Evolutionary conservation across 2,329 filamentous ascomycete genomes (phyloP).

Genomic region (Juglanconis oblonga): DNA sequence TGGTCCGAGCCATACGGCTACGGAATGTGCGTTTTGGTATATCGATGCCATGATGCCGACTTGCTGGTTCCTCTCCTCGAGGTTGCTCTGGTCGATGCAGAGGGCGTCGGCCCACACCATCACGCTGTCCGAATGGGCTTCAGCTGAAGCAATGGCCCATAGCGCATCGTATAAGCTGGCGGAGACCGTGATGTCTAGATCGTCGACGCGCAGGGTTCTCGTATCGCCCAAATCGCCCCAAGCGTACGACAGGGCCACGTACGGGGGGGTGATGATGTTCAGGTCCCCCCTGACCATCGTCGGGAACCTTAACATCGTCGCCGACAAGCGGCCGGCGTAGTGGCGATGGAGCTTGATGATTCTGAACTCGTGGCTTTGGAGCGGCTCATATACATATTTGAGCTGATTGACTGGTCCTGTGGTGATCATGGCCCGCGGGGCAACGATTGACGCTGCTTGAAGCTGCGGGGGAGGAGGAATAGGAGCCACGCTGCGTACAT

Average conservation of each 20-base stretch:
- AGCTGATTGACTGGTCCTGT: too few relatives aligned
- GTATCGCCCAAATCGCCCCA: not conserved
- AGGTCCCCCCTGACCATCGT: not conserved
- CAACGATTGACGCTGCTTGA: too few relatives aligned
- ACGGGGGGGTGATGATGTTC: not conserved
- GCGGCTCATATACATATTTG: too few relatives aligned
- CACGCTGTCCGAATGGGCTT: not conserved
- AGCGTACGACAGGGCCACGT: conserved; percentile 6
- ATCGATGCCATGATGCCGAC: not conserved
- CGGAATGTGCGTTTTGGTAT: not conserved
- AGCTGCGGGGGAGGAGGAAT: too few relatives aligned
- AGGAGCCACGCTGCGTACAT: too few relatives aligned
- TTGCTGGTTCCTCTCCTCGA: not conserved
- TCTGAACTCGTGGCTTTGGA: too few relatives aligned
- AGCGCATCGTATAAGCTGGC: not conserved
- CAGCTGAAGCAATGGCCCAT: not conserved
- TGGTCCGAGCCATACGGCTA: conserved; percentile 1
- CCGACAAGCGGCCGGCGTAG: too few relatives aligned
- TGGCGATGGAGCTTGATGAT: too few relatives aligned
- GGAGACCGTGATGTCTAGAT: not conserved
- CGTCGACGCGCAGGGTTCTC: not conserved
- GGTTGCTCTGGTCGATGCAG: conserved; percentile 4
- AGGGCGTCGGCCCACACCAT: conserved; percentile 7
- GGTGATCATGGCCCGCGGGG: too few relatives aligned
- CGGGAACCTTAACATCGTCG: not conserved